Evolutionary conservation across 306 rosid species (phyloP).

Genomic region (Biancaea sappan): DNA sequence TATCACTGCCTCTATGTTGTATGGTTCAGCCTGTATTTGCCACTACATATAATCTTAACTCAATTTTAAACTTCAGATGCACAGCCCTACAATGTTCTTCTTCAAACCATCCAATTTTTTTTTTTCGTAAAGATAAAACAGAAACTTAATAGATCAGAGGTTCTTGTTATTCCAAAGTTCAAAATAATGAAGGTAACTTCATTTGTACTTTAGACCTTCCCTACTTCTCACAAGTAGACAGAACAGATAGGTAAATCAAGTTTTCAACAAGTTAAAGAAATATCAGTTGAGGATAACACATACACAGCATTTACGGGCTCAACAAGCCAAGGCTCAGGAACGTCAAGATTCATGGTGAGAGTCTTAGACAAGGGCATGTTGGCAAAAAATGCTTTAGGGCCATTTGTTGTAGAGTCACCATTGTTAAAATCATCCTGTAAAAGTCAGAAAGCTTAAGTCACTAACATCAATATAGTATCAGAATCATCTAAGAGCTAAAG

Average conservation of each 20-base stretch:
- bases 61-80: slow-evolving; percentile 3
- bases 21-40: background rate
- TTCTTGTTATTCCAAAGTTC: slow-evolving; percentile 14
- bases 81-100: background rate
- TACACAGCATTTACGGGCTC: slow-evolving; percentile 94
- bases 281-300: slow-evolving; percentile 35
- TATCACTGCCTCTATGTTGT: background rate
- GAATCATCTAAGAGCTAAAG: slow-evolving; percentile 7
- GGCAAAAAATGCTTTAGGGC: slow-evolving; percentile 96
- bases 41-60: background rate
- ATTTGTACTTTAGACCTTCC: slow-evolving; percentile 1
- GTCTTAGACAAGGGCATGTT: slow-evolving; percentile 99
- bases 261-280: background rate
- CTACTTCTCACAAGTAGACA: slow-evolving; percentile 22
- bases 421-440: slow-evolving; percentile 94
- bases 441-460: slow-evolving; percentile 45
- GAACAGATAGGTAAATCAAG: slow-evolving; percentile 6
- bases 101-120: background rate
- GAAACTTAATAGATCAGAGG: slow-evolving; percentile 2
- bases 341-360: slow-evolving; percentile 98
- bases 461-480: slow-evolving; percentile 29
- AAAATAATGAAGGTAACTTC: slow-evolving; percentile 8
- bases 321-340: slow-evolving; percentile 99
- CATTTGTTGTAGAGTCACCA: slow-evolving; percentile 69
- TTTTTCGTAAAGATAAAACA: background rate